Evolutionary conservation across 1,139 yeast genomes (phyloP).

Genomic region (Sugiyamaella grinbergsii): DNA sequence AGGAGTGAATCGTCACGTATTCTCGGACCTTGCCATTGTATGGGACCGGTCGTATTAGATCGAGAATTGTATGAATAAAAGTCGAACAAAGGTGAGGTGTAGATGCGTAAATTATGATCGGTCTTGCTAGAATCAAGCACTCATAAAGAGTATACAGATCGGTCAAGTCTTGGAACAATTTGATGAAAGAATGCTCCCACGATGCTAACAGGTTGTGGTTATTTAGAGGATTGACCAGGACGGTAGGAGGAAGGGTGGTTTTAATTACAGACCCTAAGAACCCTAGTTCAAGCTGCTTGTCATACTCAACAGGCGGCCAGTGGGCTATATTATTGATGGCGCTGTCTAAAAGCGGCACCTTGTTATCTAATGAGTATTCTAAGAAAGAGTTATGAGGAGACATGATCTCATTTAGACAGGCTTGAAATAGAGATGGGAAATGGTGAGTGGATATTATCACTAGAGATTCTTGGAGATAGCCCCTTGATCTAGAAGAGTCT

Average conservation of each 20-base stretch:
- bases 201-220: slow-evolving; percentile 26
- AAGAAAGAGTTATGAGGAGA: slow-evolving; percentile 21
- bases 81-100: slow-evolving; percentile 36
- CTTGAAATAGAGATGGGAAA: slow-evolving; percentile 34
- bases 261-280: slow-evolving; percentile 35
- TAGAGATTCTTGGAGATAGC: slow-evolving; percentile 38
- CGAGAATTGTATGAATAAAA: slow-evolving; percentile 33
- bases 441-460: slow-evolving; percentile 36
- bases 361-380: slow-evolving; percentile 28
- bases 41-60: slow-evolving; percentile 35
- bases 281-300: slow-evolving; percentile 31
- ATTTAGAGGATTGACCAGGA: slow-evolving; percentile 22
- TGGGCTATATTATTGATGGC: slow-evolving; percentile 36
- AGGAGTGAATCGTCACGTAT: slow-evolving; percentile 36
- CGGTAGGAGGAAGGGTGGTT: slow-evolving; percentile 22
- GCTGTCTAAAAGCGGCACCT: slow-evolving; percentile 36
- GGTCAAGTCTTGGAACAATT: slow-evolving; percentile 25
- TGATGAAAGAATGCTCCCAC: slow-evolving; percentile 31
- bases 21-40: slow-evolving; percentile 33
- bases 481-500: slow-evolving; percentile 30
- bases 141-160: slow-evolving; percentile 38
- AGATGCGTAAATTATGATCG: slow-evolving; percentile 34
- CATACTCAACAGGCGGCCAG: slow-evolving; percentile 36
- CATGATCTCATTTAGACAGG: slow-evolving; percentile 32
- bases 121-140: slow-evolving; percentile 31